Evolutionary conservation across 2,329 filamentous ascomycete genomes (phyloP), one percentile per base, ranked within the genome.

Genomic region (Hypoxylon sp.): DNA sequence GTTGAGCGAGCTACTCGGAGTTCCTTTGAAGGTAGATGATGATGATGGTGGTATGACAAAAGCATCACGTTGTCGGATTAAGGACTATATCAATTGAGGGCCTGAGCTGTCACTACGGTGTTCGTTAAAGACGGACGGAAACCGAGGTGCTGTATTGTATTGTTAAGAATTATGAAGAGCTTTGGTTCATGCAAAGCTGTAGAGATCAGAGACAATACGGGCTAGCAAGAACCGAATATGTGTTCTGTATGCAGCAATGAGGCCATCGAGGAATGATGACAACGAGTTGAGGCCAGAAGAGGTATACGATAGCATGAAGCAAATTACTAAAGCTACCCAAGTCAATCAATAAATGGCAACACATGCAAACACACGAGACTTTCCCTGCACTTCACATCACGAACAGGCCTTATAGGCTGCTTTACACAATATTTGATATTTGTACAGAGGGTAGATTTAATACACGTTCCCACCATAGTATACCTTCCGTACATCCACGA

Each of bases 401-500:
- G 38, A 14, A 13, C 32, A 50, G 41, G 28, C 13, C 28, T 59
- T 64, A 46, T 34, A 50, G 19, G 43, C 5, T 61, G 50, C 13
- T 30, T 53, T 45, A 59, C 67, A 66, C 60, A 72, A 21, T 43
- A 21, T 43, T 43, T 57, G 34, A 48, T 56, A 73, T 67, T 72
- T 71, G 66, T 70, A 74, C 72, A 73, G 11, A 14, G 46, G 52
- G n/a, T 50, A 6, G 51, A 34, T 66, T 63, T 43, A 73, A 52
- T 64, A 86, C 80, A 91, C 86, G 80, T 86, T 86, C 41, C 93
- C 93, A 57, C 93, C 94, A 82, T 98, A 98, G 84, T 99, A 99
- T 76, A 98, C 96, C 85, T 96, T 98, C 74, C 96, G 86, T 71
- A 95, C 93, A 83, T 99, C 96, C 34, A 99, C 94, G 77, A 99